These are phyloP conservation scores for Plasmodium gaboni DNA, from an alignment of 169 alveolate species.

Conservation along the genomic window DNA sequence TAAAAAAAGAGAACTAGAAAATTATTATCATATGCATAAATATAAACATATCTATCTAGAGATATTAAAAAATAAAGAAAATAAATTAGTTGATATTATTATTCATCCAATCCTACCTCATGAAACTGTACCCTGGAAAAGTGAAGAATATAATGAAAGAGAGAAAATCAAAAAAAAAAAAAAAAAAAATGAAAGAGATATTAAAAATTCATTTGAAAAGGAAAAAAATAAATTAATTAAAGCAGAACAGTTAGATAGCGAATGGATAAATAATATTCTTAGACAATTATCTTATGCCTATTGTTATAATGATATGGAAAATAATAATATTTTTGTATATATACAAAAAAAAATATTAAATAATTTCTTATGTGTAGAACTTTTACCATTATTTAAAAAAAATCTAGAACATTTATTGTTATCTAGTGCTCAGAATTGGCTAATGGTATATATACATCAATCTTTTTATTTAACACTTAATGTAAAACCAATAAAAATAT, in stretches of 20 bases:
- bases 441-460: slow-evolving; percentile 65
- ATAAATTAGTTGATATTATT: slow-evolving; percentile 75
- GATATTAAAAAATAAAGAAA: slow-evolving; percentile 79
- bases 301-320: slow-evolving; percentile 60
- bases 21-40: slow-evolving; percentile 41
- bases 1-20: slow-evolving; percentile 46
- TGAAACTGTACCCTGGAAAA: slow-evolving; percentile 80
- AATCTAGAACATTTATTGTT: slow-evolving; percentile 66
- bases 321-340: slow-evolving; percentile 69
- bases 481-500: slow-evolving; percentile 46
- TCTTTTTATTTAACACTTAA: slow-evolving; percentile 61
- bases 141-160: slow-evolving; percentile 79
- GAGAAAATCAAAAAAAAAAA: slow-evolving; percentile 78
- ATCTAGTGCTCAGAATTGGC: slow-evolving; percentile 76
- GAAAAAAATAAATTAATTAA: slow-evolving; percentile 75
- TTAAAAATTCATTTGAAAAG: slow-evolving; percentile 75
- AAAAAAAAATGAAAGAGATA: slow-evolving; percentile 58
- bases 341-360: slow-evolving; percentile 76
- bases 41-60: slow-evolving; percentile 79
- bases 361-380: slow-evolving; percentile 74
- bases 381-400: slow-evolving; percentile 76
- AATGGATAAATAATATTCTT: slow-evolving; percentile 79
- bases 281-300: slow-evolving; percentile 77
- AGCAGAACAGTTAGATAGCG: slow-evolving; percentile 78
- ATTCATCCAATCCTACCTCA: slow-evolving; percentile 82